A percentile compares a stretch with the other conserved stretches of the same genome.
Evolutionary conservation across 257 asterid species (phyloP).

Genomic region (Hygrophila difformis): DNA sequence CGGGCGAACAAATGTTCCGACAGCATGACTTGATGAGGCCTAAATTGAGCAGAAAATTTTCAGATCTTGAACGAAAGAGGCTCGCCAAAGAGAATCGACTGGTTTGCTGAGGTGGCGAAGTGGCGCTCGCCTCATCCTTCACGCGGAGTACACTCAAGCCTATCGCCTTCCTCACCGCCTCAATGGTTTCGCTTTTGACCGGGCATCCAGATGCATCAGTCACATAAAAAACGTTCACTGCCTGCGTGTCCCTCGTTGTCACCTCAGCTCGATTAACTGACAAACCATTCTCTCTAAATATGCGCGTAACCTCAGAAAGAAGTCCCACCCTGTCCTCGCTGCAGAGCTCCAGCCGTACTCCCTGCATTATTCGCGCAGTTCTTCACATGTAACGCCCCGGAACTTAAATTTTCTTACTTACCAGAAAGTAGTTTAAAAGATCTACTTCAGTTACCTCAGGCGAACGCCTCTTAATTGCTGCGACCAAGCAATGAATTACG

Average conservation of each 20-base stretch:
- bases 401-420: too few species aligned
- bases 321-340: constrained; percentile 54
- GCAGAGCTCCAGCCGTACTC: constrained; percentile 51
- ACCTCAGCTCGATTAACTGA: constrained; percentile 61
- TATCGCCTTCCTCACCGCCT: constrained; percentile 44
- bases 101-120: constrained; percentile 31
- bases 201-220: constrained; percentile 43
- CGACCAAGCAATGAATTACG: constrained; percentile 58
- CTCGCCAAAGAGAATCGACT: constrained; percentile 55
- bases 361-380: constrained; percentile 23
- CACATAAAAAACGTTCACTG: constrained; percentile 49
- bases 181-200: constrained; percentile 42
- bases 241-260: constrained; percentile 44
- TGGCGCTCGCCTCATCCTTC: constrained; percentile 30
- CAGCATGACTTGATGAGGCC: constrained; percentile 61
- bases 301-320: constrained; percentile 52
- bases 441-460: constrained; percentile 33
- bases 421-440: too few species aligned
- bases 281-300: constrained; percentile 58
- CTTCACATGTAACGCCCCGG: not conserved
- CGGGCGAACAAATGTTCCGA: constrained; percentile 9
- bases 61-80: constrained; percentile 67
- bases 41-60: constrained; percentile 50
- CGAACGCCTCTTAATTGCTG: constrained; percentile 60
- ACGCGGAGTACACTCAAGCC: constrained; percentile 44